Evolutionary conservation across 768 basidiomycete genomes (phyloP), one percentile per base, ranked within the genome.

Genomic region (Boletus reticuloceps): DNA sequence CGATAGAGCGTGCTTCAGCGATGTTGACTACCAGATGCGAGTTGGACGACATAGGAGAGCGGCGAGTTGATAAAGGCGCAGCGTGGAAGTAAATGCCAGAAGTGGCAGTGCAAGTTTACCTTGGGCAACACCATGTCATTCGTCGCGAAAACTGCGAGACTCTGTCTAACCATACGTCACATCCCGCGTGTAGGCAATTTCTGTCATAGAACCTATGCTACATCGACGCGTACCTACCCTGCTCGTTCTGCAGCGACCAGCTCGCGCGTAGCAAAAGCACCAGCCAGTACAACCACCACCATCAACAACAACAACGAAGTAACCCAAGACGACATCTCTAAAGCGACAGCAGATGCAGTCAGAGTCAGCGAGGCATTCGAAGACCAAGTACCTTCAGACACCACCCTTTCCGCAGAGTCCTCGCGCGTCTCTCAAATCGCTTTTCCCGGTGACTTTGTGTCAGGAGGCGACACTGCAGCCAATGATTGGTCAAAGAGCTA

Each of bases 401-500:
- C 13, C 10, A 38, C 48, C 31, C 49, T 60, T 20, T 59, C 58
- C 17, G 22, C 45, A 0, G 56, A 54, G 47, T 41, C 64, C 20
- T 22, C 49, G 1, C 51, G 53, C 4, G 19, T 45, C 1, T 55
- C 61, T 25, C 68, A 66, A 55, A 50, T 32, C 38, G 62, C 66
- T 11, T 72, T 70, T 25, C 57, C 69, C 2, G 69, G 71, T 6
- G 70, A 70, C 37, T 60, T 70, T 10, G 47, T 54, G 6, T 58
- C 65, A 19, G 67, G 57, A 42, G 52, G 56, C 9, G 62, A 71
- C 29, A 34, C 19, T 29, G 44, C 47, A 25, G 50, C 54, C 42
- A 88, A 81, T 2, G 91, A 98, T 70, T 98, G 95, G 95, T 90
- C 91, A 2, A 87, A 81, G 65, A 89, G 86, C 65, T 98, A 92